Percentiles rank a stretch among this genome's conserved stretches.
phyloP scores from a whole-genome alignment of 2,329 filamentous ascomycete species.

The Botrytis aclada region DNA sequence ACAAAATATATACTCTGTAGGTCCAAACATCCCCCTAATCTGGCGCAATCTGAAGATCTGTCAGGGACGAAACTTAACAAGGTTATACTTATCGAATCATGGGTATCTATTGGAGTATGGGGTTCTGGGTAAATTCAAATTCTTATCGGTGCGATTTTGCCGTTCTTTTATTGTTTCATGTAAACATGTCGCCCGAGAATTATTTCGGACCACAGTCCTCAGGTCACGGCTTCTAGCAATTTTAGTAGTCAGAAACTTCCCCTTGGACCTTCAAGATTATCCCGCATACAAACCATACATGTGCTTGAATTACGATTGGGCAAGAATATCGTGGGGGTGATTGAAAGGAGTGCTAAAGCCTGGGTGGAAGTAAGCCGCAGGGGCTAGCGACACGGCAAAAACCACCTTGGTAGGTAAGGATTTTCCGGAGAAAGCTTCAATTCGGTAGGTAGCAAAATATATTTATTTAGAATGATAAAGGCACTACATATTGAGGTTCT shows the following conservation, averaged over 20 bases:
- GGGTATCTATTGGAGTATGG: background rate
- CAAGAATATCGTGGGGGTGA: background rate
- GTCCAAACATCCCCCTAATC: background rate
- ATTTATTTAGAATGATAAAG: background rate
- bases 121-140: background rate
- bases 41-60: background rate
- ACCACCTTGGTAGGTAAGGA: background rate
- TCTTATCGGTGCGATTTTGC: conserved; percentile 1
- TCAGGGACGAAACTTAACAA: background rate
- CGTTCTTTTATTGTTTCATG: conserved; percentile 7
- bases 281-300: background rate
- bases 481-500: background rate
- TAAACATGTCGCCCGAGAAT: background rate
- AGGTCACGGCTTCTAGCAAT: background rate
- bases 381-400: background rate
- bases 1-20: background rate
- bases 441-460: background rate
- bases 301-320: background rate
- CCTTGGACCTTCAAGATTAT: background rate
- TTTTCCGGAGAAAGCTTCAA: background rate
- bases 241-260: background rate
- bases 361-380: background rate
- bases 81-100: background rate
- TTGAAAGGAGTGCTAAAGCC: background rate
- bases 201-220: background rate